phyloP scores from a whole-genome alignment of 345 rosid genomes.

The Eucalyptus victrix region DNA sequence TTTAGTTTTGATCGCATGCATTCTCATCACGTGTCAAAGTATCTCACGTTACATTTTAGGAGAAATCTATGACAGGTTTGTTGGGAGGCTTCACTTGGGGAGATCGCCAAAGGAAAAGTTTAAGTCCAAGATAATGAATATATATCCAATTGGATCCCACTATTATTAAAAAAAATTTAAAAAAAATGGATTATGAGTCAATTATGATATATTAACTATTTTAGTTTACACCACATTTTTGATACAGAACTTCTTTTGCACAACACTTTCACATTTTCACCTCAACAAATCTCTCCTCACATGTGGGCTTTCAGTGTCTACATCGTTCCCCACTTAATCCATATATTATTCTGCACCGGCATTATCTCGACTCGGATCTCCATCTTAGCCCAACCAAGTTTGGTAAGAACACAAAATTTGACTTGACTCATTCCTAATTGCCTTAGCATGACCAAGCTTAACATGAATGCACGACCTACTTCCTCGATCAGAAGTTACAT shows the following conservation, averaged over 20 bases:
- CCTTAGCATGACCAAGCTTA: neutral
- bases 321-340: no score
- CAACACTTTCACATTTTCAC: no score
- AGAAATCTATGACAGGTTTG: neutral
- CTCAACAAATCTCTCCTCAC: no score
- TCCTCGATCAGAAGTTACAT: neutral
- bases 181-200: rapidly evolving
- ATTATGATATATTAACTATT: no score
- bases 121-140: no score
- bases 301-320: no score
- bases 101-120: neutral
- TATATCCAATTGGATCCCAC: no score
- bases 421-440: neutral
- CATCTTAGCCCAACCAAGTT: neutral
- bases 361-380: neutral
- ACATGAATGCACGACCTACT: rapidly evolving
- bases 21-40: no score
- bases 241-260: no score
- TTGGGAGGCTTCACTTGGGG: neutral
- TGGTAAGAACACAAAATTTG: neutral
- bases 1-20: neutral
- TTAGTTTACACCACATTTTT: neutral
- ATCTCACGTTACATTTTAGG: neutral
- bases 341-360: no score
- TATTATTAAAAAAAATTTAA: no score